phyloP scores from a whole-genome alignment of 2,329 filamentous ascomycete species.

The Trichophaea hybrida region DNA sequence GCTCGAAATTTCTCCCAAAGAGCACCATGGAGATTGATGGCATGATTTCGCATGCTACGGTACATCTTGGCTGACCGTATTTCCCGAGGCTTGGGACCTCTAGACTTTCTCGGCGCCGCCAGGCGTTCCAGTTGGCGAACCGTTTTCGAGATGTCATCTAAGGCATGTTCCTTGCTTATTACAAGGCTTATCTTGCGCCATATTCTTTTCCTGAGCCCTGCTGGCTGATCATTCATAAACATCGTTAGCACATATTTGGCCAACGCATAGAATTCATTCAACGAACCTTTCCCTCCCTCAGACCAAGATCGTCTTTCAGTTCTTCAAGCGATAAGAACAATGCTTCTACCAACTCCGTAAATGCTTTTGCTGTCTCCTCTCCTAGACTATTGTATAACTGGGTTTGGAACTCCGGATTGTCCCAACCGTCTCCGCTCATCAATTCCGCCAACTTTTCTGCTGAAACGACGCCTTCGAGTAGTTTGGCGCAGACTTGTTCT shows the following conservation, averaged over 20 bases:
- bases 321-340: not conserved
- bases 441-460: not conserved
- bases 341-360: not conserved
- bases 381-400: not conserved
- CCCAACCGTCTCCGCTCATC: slow-evolving; percentile 4
- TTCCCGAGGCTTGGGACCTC: not conserved
- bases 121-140: not conserved
- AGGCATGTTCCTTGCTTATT: not conserved
- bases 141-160: slow-evolving; percentile 10
- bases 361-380: not conserved
- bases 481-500: not conserved
- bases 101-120: slow-evolving; percentile 2
- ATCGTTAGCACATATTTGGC: not conserved
- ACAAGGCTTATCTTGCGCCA: not conserved
- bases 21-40: slow-evolving; percentile 12
- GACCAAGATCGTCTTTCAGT: not conserved
- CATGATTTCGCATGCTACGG: slow-evolving; percentile 7
- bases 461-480: not conserved
- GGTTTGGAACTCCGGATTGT: slow-evolving; percentile 4
- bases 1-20: slow-evolving; percentile 9
- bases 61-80: slow-evolving; percentile 6
- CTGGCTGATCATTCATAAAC: not conserved
- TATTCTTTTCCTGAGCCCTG: not conserved
- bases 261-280: too few relatives aligned
- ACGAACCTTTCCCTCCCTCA: not conserved